phyloP scores from a whole-genome alignment of 371 early-diverging fungal species.

The Mucor lusitanicus region DNA sequence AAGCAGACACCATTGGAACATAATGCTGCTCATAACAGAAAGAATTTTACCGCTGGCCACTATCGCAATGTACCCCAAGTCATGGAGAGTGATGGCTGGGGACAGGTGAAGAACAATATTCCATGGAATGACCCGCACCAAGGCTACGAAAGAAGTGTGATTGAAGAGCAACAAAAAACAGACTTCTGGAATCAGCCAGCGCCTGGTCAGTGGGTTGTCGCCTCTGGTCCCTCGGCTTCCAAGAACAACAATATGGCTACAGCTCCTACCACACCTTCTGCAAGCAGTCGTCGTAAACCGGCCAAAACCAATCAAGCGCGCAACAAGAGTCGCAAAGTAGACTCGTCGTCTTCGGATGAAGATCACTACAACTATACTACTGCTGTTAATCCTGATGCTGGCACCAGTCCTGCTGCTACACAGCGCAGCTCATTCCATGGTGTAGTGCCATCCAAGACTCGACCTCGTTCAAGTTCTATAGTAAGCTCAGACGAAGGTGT shows the following conservation, averaged over 20 bases:
- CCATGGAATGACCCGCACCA: conserved; percentile 44
- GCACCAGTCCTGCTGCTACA: neutral
- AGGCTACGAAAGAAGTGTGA: conserved; percentile 40
- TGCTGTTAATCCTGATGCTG: neutral
- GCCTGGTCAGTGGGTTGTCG: conserved; percentile 18
- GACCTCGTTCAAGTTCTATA: neutral
- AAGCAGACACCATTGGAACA: neutral
- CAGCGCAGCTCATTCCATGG: no score
- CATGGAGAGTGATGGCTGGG: conserved; percentile 40
- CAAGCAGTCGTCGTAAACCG: neutral
- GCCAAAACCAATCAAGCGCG: neutral
- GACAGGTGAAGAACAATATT: conserved; percentile 17
- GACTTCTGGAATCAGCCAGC: conserved; percentile 29
- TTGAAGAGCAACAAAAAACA: conserved; percentile 40
- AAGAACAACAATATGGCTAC: neutral
- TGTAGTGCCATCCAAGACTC: neutral
- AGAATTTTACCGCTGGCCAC: neutral
- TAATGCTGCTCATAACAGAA: neutral
- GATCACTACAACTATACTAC: neutral
- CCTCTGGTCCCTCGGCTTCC: neutral
- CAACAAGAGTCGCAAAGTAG: neutral
- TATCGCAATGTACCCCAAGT: neutral
- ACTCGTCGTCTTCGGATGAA: neutral
- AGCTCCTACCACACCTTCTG: neutral
- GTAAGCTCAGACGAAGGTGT: conserved; percentile 14